Percentiles rank a stretch among this genome's conserved stretches.
phyloP scores from a whole-genome alignment of 768 basidiomycete species.

The Hortiboletus campestris region DNA sequence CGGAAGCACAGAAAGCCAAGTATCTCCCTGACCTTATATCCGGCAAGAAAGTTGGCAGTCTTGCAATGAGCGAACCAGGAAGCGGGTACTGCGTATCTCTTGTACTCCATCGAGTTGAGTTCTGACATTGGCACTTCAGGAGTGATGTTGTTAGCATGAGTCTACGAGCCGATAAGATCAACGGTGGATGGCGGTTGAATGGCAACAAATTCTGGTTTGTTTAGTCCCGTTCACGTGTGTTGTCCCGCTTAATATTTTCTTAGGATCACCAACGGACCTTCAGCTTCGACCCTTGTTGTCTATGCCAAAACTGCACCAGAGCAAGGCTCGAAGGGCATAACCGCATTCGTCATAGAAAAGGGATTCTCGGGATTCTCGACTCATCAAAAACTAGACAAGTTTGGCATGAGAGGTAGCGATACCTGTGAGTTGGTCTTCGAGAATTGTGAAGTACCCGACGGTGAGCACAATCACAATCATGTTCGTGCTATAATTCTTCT shows the following conservation, averaged over 20 bases:
- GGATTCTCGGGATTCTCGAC: slow-evolving; percentile 84
- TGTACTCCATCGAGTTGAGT: not conserved
- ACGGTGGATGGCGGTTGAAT: slow-evolving; percentile 76
- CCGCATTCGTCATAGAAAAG: slow-evolving; percentile 87
- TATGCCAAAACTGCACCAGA: slow-evolving; percentile 87
- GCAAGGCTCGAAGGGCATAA: slow-evolving; percentile 83
- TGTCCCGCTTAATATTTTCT: not conserved
- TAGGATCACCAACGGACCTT: slow-evolving; percentile 95
- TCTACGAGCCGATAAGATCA: slow-evolving; percentile 73
- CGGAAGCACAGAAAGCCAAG: slow-evolving; percentile 72
- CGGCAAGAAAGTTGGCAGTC: slow-evolving; percentile 81
- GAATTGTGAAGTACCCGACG: slow-evolving; percentile 84
- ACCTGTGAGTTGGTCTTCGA: slow-evolving; percentile 94
- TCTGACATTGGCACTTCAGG: slow-evolving; percentile 13
- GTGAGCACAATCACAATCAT: slow-evolving; percentile 39
- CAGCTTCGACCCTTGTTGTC: slow-evolving; percentile 86
- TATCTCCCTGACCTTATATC: slow-evolving; percentile 80
- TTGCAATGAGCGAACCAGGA: slow-evolving; percentile 94
- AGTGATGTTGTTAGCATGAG: slow-evolving; percentile 97
- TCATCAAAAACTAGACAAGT: slow-evolving; percentile 89
- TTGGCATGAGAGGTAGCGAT: slow-evolving; percentile 95
- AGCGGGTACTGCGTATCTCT: slow-evolving; percentile 47
- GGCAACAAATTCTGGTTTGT: slow-evolving; percentile 90
- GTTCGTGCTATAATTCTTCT: not conserved
- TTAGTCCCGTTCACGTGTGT: not conserved